Conservation (phyloP, 2,329 filamentous ascomycete genomes). For the Neopestalotiopsis clavispora region DNA sequence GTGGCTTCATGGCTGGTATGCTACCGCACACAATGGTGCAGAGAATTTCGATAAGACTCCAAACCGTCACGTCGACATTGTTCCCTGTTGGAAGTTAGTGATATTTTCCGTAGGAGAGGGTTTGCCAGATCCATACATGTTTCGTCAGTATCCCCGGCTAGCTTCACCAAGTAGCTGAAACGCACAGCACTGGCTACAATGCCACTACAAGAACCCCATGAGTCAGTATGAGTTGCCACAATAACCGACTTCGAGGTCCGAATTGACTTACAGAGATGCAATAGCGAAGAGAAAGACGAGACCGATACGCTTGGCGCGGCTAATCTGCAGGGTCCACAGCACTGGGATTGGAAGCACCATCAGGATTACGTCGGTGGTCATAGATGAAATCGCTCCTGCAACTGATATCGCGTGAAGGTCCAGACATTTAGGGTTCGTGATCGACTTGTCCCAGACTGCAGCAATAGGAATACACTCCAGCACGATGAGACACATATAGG, state of each 20-base stretch:
- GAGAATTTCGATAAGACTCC: conserved; percentile 11
- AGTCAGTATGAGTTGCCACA: neutral
- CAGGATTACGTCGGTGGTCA: conserved; percentile 4
- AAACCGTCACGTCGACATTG: conserved; percentile 1
- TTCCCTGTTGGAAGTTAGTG: neutral
- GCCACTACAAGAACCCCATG: neutral
- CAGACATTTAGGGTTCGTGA: neutral
- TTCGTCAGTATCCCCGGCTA: neutral
- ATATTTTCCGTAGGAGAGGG: neutral
- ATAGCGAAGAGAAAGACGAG: conserved; percentile 4
- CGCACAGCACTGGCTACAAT: conserved; percentile 5
- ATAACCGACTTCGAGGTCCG: neutral
- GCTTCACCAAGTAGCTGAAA: neutral
- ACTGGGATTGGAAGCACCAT: conserved; percentile 8
- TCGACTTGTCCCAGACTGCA: conserved; percentile 8
- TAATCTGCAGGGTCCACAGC: neutral
- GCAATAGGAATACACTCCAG: conserved; percentile 3
- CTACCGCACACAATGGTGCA: conserved; percentile 5
- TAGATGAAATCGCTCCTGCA: neutral
- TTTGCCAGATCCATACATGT: neutral
- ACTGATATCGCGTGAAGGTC: neutral
- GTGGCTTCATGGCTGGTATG: neutral
- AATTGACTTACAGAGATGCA: conserved; percentile 8
- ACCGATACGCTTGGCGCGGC: neutral
- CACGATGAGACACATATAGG: neutral